Evolutionary conservation across 2,329 filamentous ascomycete genomes (phyloP).

Genomic region (Colletotrichum sp.): DNA sequence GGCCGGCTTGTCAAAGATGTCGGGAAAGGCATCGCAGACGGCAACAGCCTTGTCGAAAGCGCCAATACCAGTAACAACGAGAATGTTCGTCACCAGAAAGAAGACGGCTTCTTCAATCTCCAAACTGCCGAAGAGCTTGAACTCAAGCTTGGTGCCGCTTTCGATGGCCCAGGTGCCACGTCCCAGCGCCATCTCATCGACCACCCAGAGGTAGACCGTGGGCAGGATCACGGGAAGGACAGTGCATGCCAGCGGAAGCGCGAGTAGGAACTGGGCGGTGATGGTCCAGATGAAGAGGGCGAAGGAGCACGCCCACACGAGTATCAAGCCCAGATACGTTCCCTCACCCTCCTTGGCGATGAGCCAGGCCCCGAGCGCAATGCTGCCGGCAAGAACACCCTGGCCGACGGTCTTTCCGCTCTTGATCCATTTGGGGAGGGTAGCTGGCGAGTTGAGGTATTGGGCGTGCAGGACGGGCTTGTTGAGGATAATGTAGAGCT

Average conservation of each 20-base stretch:
- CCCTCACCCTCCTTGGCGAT: conserved; percentile 51
- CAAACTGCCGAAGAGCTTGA: conserved; percentile 66
- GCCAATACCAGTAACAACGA: conserved; percentile 73
- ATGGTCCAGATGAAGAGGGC: conserved; percentile 67
- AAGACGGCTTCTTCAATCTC: conserved; percentile 79
- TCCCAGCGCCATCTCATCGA: conserved; percentile 71
- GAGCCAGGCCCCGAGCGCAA: conserved; percentile 44
- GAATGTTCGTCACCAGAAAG: conserved; percentile 71
- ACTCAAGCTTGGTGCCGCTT: conserved; percentile 68
- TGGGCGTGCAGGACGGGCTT: conserved; percentile 63
- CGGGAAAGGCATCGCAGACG: conserved; percentile 67
- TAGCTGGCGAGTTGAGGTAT: conserved; percentile 39
- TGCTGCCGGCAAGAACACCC: conserved; percentile 49
- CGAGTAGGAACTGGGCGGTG: conserved; percentile 67
- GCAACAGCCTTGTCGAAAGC: conserved; percentile 74
- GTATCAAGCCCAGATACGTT: conserved; percentile 73
- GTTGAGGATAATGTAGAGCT: conserved; percentile 71
- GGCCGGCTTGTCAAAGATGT: conserved; percentile 56
- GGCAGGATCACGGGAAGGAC: conserved; percentile 65
- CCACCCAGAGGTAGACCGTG: conserved; percentile 74
- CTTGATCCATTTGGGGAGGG: conserved; percentile 27
- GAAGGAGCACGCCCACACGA: conserved; percentile 73
- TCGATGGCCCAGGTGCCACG: conserved; percentile 77
- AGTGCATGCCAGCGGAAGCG: conserved; percentile 62
- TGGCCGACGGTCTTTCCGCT: conserved; percentile 52